Evolutionary conservation across 2,329 filamentous ascomycete species (phyloP), one percentile per base, ranked within the genome.

Genomic region (Epichloe festucae): DNA sequence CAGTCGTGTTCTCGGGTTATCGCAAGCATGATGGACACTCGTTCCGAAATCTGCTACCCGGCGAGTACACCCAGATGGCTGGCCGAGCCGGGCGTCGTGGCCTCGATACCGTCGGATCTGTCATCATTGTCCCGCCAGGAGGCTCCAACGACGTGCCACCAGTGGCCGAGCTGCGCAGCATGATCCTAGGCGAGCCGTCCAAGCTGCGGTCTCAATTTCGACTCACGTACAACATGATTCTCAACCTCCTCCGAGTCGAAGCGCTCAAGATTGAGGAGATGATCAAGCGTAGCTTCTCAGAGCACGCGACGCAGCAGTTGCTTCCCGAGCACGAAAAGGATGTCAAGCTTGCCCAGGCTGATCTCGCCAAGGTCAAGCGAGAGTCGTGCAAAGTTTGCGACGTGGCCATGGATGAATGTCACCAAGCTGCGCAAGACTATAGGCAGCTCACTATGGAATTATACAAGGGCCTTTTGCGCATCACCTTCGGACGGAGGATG

Each of bases 251-350:
- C 47, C 85, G 93, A 38, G 93, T 98, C 2, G 93, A 98, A 67
- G 93, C 93, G 2, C 71, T 98, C 57, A 97, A 96, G 72, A 97
- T 98, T 59, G 93, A 98, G 66, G 93, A 98, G 69, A 98, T 98
- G 93, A 98, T 98, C 73, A 98, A 98, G 76, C 85, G 93, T 58
- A 96, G 90, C 66, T 98, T 98, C 74, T 96, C 91, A 49, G 93
- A 98, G 67, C 93, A 98, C 68, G 91, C 91, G 23, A 97, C 91
- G 0, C 93, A 98, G 64, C 90, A 94, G 55, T 71, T 97, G 12
- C 74, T 97, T 1, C 93, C 93, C 0, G 90, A 97, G 67, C 91
- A 97, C 60, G 90, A 98, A 68, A 95, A 95, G 67, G 86, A 89
- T 53, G 89, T 98, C 55, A 89, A 91, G 65, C 60, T 95, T 2